Evolutionary conservation across 108 stramenopile species (phyloP).

Genomic region (Cyclotella baltica): DNA sequence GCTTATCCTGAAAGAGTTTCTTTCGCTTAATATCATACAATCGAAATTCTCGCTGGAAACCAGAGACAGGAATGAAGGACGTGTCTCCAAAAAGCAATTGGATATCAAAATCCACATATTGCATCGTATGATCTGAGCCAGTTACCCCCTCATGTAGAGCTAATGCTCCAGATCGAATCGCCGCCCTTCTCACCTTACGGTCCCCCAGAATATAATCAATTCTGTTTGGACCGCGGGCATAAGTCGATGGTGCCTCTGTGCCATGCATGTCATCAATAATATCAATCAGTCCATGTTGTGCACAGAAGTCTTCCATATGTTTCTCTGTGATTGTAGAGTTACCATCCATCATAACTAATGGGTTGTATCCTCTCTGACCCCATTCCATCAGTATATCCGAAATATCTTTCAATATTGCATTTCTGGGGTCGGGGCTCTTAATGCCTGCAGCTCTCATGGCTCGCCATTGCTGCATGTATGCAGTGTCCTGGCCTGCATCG

Average conservation of each 20-base stretch:
- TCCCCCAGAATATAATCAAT: conserved; percentile 15
- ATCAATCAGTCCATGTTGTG: not conserved
- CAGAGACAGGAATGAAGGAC: no score
- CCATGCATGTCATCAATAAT: not conserved
- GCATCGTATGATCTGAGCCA: not conserved
- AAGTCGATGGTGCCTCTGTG: not conserved
- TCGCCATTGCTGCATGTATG: not conserved
- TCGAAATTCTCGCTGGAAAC: not conserved
- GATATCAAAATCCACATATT: not conserved
- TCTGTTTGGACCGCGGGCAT: not conserved
- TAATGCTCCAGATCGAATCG: not conserved
- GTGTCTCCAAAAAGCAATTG: not conserved
- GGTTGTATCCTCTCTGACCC: not conserved
- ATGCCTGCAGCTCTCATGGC: not conserved
- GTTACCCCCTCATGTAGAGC: not conserved
- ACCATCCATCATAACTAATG: not conserved
- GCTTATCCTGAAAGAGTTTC: not conserved
- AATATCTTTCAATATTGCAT: not conserved
- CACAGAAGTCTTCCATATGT: not conserved
- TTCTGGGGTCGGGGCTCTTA: conserved; percentile 1
- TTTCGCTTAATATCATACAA: not conserved
- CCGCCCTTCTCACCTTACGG: not conserved
- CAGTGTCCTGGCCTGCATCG: not conserved
- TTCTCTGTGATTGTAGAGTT: not conserved
- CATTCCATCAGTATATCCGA: not conserved